Conservation (phyloP, 2,329 filamentous ascomycete genomes). For the Exophiala spinifera region DNA sequence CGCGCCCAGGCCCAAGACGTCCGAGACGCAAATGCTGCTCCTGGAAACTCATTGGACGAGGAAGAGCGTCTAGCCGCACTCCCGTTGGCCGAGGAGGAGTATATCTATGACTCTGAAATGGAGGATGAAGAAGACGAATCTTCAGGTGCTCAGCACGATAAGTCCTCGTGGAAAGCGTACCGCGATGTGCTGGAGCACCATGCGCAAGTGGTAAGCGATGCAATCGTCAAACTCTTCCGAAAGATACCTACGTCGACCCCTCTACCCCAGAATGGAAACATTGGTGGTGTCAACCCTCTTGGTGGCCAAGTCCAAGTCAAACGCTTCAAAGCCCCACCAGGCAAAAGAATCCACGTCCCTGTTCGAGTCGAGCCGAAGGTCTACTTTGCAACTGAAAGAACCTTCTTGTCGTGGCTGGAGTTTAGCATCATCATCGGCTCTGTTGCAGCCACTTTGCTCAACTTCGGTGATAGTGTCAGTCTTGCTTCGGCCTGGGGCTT, state of each 20-base stretch:
- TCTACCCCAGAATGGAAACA: constrained; percentile 36
- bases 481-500: constrained; percentile 73
- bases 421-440: constrained; percentile 92
- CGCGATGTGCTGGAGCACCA: constrained; percentile 52
- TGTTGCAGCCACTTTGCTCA: constrained; percentile 78
- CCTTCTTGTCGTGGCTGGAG: constrained; percentile 95
- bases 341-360: constrained; percentile 79
- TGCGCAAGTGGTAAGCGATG: constrained; percentile 47
- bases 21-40: constrained; percentile 32
- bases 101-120: constrained; percentile 87
- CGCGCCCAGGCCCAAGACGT: constrained; percentile 32
- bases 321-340: constrained; percentile 58
- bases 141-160: constrained; percentile 72
- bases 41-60: constrained; percentile 60
- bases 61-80: constrained; percentile 76
- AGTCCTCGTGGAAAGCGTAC: constrained; percentile 71
- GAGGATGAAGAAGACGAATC: constrained; percentile 71
- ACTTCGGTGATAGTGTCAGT: constrained; percentile 67
- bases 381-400: constrained; percentile 92
- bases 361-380: constrained; percentile 97
- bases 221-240: constrained; percentile 46
- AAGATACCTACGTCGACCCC: constrained; percentile 55
- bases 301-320: constrained; percentile 41
- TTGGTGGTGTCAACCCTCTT: constrained; percentile 41
- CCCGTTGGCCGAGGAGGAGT: constrained; percentile 53